Percentiles rank a stretch among this genome's conserved stretches.
Evolutionary conservation across 768 basidiomycete species (phyloP).

Genomic region (Termitomyces eurrhizus): DNA sequence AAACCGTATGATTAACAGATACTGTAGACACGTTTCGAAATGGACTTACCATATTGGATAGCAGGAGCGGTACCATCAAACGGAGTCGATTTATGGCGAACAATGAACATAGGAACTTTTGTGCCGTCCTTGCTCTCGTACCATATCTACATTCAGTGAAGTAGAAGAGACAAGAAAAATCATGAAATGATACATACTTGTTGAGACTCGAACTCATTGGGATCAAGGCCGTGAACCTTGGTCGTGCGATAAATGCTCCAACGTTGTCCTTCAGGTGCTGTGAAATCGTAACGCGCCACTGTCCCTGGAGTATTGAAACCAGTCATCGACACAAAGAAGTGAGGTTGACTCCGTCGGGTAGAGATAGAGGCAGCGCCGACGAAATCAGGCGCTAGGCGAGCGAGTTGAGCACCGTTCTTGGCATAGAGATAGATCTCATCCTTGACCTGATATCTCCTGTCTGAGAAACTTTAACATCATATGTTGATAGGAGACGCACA

Average conservation of each 20-base stretch:
- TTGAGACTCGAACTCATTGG: conserved; percentile 64
- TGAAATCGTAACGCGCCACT: conserved; percentile 61
- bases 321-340: conserved; percentile 61
- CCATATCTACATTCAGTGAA: conserved; percentile 51
- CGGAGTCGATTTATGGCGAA: conserved; percentile 65
- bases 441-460: conserved; percentile 48
- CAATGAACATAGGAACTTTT: conserved; percentile 81
- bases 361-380: conserved; percentile 60
- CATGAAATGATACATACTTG: conserved; percentile 40
- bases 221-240: conserved; percentile 53
- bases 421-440: conserved; percentile 77
- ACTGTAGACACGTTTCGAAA: not conserved
- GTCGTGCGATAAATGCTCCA: conserved; percentile 60
- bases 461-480: conserved; percentile 1
- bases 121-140: conserved; percentile 78
- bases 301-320: conserved; percentile 74
- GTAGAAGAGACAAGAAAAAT: not conserved
- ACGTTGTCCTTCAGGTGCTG: conserved; percentile 39
- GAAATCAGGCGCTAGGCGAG: conserved; percentile 58
- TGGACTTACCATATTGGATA: conserved; percentile 63
- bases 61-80: conserved; percentile 74
- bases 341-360: conserved; percentile 47
- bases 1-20: not conserved
- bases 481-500: conserved; percentile 34
- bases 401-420: conserved; percentile 45